Conservation (phyloP, 306 rosid genomes). For the Malus asiatica region DNA sequence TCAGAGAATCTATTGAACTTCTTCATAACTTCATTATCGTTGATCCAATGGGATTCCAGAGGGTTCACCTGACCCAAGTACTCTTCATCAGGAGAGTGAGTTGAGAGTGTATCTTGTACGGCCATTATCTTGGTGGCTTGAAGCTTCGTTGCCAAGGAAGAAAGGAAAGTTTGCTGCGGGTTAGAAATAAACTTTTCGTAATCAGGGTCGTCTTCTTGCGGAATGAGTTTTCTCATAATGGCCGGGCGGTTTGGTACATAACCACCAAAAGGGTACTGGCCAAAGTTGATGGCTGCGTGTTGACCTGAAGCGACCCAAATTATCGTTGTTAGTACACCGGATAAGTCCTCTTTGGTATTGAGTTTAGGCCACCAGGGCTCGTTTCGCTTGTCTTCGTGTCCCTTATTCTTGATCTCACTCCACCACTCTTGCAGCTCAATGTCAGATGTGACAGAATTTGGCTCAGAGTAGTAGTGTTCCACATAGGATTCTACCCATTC, state of each 20-base stretch:
- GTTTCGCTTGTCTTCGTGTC: conserved; percentile 70
- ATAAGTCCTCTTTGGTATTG: conserved; percentile 56
- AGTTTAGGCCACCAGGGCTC: conserved; percentile 98
- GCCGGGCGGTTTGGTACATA: conserved; percentile 94
- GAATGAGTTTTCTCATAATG: conserved; percentile 74
- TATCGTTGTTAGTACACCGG: conserved; percentile 56
- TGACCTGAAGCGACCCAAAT: conserved; percentile 95
- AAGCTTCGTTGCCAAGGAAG: conserved; percentile 87
- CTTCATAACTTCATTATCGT: conserved; percentile 41
- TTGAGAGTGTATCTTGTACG: conserved; percentile 83
- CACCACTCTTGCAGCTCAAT: conserved; percentile 88
- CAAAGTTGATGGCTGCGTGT: conserved; percentile 93
- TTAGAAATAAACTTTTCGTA: conserved; percentile 56
- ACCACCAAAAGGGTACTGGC: conserved; percentile 96
- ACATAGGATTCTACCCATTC: conserved; percentile 87
- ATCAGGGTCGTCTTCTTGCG: conserved; percentile 54
- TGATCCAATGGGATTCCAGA: conserved; percentile 60
- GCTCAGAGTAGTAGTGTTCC: conserved; percentile 54
- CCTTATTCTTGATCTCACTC: conserved; percentile 75
- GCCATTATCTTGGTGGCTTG: conserved; percentile 99
- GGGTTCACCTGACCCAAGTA: conserved; percentile 72
- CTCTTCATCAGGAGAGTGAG: conserved; percentile 95
- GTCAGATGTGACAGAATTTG: conserved; percentile 54
- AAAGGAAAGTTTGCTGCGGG: conserved; percentile 64
- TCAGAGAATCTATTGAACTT: conserved; percentile 47